Evolutionary conservation across 2,329 filamentous ascomycete species (phyloP), one percentile per base, ranked within the genome.

Genomic region (Sarocladiaceae sp.): DNA sequence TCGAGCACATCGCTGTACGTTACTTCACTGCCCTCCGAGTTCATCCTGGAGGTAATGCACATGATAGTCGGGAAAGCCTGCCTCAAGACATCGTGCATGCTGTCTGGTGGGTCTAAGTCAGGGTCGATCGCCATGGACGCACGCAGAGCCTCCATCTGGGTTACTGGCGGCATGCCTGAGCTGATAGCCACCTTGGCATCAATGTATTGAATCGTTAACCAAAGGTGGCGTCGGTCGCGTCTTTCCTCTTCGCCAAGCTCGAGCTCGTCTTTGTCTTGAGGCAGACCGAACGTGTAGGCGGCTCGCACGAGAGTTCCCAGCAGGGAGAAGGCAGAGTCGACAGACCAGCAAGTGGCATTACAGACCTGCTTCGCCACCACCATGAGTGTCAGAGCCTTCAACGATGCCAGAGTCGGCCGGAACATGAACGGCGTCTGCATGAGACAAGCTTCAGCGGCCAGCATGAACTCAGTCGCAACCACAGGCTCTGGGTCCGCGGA

Each of bases 371-470:
- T 69, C 23, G 67, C 66, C 29, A 68, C 61, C 20, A 66, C 62
- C 61, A 68, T 67, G 17, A 70, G 56, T 15, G 60, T 60, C 11
- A 68, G 52, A 1, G 62, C 58, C 51, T 65, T 63, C 13, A 69
- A 57, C 1, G 62, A 58, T n/a, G 64, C 55, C 28, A 68, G 56
- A 2, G 63, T 68, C 7, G 67, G 67, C 2, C 66, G 65, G 46
- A 68, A 68, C 62, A 68, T 69, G 53, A 68, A 68, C 2, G 66
- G 65, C 3, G 67, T 70, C 56, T 70, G 66, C 61, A 67, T 66
- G 4, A 70, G 59, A 29, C 66, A 70, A 0, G 66, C 66, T 50
- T 69, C 67, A 10, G 67, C 63, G 3, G 65, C 67, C 60, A 68
- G 64, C 64, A 69, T 66, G 25, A 69, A 58, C 52, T 69, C 64